Base-by-base conservation (phyloP, 2,329 filamentous ascomycete genomes). In the Ustilaginoidea virens region DNA sequence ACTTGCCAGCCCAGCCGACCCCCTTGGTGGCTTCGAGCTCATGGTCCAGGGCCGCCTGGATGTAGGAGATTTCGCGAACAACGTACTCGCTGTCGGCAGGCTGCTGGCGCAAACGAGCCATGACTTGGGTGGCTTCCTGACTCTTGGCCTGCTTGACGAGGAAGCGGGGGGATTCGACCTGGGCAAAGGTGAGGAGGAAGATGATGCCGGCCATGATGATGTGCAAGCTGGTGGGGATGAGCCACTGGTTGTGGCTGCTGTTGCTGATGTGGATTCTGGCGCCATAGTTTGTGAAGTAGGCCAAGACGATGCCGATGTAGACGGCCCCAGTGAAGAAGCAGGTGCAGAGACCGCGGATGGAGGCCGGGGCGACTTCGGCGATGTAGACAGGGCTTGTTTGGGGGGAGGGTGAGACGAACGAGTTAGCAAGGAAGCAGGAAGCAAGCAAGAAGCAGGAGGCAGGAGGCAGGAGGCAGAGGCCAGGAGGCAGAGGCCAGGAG, bases 161-260 rank as follows among this genome's bases (percentile, higher is more conserved):
- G 52, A 66, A 82, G 7, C 78, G 71, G 1, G 78, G 78, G 0
- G 76, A 80, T 47, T 83, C 78, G 32, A 61, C 62, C 37, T 77
- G 68, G 39, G 78, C 65, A 47, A 80, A 75, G 8, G 71, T 79
- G 10, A 85, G 60, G 32, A 70, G 41, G 44, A 80, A 67, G 45
- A 85, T 82, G 35, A 86, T 52, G 4, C 68, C 68, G 2, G 79
- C 74, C 43, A 86, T 83, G 44, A 83, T 83, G 48, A 87, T 60
- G 46, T 87, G 80, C 33, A 86, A 58, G 39, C 71, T 74, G 23
- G 77, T 82, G 0, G 80, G 80, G 0, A 82, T 66, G 24, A 78
- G 62, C 67, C 67, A 72, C 36, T 63, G 59, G 30, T 57, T 55
- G 32, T 58, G 52, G 3, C 54, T 58, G n/a, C 47, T 40, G 27